Evolutionary conservation across 176 grass and related monocot species (phyloP).

Genomic region (Cenchrus fungigraminus): DNA sequence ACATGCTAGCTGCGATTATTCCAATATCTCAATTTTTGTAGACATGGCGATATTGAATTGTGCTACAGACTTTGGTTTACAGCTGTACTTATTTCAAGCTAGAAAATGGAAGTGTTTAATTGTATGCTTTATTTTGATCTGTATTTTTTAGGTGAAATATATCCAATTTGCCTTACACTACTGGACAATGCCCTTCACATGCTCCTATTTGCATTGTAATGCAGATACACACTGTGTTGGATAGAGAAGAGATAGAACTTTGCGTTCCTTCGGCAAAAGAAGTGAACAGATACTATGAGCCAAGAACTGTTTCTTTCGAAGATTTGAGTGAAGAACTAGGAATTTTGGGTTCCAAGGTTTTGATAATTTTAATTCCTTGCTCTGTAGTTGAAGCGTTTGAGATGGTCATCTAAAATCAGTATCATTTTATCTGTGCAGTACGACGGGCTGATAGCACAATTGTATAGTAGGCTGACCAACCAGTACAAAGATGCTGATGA

Average conservation of each 20-base stretch:
- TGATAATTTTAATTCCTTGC: slow-evolving; percentile 27
- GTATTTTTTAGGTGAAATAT: slow-evolving; percentile 18
- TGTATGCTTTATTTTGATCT: not conserved
- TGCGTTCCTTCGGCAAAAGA: slow-evolving; percentile 74
- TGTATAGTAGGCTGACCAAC: slow-evolving; percentile 47
- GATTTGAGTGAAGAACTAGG: slow-evolving; percentile 57
- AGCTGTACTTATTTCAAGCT: slow-evolving; percentile 20
- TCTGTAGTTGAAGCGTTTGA: slow-evolving; percentile 16
- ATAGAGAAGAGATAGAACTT: slow-evolving; percentile 76
- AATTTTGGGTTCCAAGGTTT: slow-evolving; percentile 55
- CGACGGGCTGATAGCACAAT: slow-evolving; percentile 55
- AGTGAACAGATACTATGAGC: slow-evolving; percentile 72
- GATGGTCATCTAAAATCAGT: slow-evolving; percentile 7
- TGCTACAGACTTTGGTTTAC: slow-evolving; percentile 15
- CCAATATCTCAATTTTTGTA: slow-evolving; percentile 17
- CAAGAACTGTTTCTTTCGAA: slow-evolving; percentile 58
- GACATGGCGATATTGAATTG: slow-evolving; percentile 13
- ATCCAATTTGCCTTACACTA: slow-evolving; percentile 14
- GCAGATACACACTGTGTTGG: slow-evolving; percentile 74
- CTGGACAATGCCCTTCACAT: not conserved
- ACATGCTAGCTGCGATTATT: not conserved
- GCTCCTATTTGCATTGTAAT: not conserved
- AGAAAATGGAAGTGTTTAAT: not conserved
- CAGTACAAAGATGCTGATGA: slow-evolving; percentile 66
- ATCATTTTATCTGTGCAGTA: slow-evolving; percentile 53